A percentile compares a stretch with the other conserved stretches of the same genome.
Evolutionary conservation across 2,329 filamentous ascomycete genomes (phyloP).

Genomic region (Basipetospora sp.): DNA sequence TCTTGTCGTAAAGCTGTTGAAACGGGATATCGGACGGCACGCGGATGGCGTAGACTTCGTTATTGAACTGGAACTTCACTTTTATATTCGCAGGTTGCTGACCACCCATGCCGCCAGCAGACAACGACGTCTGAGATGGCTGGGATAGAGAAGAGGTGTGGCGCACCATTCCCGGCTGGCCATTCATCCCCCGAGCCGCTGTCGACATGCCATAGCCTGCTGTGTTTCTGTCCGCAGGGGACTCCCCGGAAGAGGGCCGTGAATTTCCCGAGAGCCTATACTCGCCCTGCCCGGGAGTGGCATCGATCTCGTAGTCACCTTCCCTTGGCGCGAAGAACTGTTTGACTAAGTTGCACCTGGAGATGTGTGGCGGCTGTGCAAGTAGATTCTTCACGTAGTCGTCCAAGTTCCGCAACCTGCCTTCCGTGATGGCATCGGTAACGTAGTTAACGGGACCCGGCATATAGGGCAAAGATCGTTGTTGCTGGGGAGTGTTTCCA

Average conservation of each 20-base stretch:
- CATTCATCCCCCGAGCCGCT: conserved; percentile 25
- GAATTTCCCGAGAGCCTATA: conserved; percentile 61
- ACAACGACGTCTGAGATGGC: conserved; percentile 37
- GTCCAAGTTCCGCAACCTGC: conserved; percentile 79
- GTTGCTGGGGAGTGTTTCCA: conserved; percentile 65
- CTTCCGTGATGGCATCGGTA: conserved; percentile 93
- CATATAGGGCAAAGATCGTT: conserved; percentile 87
- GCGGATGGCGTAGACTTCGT: conserved; percentile 81
- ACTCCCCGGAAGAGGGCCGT: conserved; percentile 50
- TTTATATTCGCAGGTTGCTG: conserved; percentile 49
- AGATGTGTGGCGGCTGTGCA: conserved; percentile 69
- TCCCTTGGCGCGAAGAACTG: conserved; percentile 82
- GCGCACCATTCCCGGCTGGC: conserved; percentile 25
- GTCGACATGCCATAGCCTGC: conserved; percentile 40
- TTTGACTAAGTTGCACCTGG: conserved; percentile 68
- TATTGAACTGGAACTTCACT: conserved; percentile 87
- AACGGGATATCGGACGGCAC: conserved; percentile 70
- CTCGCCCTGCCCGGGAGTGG: conserved; percentile 59
- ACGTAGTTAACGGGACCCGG: conserved; percentile 94
- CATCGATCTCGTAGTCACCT: conserved; percentile 86
- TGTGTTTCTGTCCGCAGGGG: conserved; percentile 41
- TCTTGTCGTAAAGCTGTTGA: conserved; percentile 65
- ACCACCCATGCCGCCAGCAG: neutral
- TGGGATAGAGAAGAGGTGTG: conserved; percentile 35
- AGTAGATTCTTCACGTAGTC: conserved; percentile 90